Percentiles rank a stretch among this genome's conserved stretches.
phyloP scores from a whole-genome alignment of 179 eudicot species.

The Nepenthes alata region DNA sequence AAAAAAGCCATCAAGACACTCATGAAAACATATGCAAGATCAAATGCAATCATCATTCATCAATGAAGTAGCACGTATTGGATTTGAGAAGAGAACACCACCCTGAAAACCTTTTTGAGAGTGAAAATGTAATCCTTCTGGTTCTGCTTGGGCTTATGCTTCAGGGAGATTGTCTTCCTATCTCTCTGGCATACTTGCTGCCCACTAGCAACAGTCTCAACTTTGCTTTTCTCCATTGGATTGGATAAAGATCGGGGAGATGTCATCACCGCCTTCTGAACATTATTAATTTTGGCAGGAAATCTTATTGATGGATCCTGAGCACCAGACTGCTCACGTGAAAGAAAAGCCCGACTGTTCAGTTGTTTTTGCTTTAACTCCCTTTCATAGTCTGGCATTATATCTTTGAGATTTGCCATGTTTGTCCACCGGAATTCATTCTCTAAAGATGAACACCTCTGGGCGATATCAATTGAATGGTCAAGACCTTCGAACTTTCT shows the following conservation, averaged over 20 bases:
- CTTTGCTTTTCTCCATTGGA: slow-evolving; percentile 13
- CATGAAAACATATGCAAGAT: neutral
- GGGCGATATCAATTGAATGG: slow-evolving; percentile 8
- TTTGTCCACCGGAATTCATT: neutral
- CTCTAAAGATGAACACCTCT: slow-evolving; percentile 3
- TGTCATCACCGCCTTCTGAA: slow-evolving; percentile 15
- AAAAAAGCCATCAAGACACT: neutral
- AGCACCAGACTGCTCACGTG: slow-evolving; percentile 9
- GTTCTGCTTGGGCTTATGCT: slow-evolving; percentile 27
- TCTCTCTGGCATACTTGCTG: slow-evolving; percentile 17
- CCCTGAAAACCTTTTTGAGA: slow-evolving; percentile 14
- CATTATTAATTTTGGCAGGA: slow-evolving; percentile 14
- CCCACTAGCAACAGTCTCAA: slow-evolving; percentile 10
- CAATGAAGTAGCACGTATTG: neutral
- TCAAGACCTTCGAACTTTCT: slow-evolving; percentile 9
- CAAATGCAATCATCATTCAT: neutral
- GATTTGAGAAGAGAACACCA: slow-evolving; percentile 22
- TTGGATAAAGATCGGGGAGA: slow-evolving; percentile 13
- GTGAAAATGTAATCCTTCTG: slow-evolving; percentile 9
- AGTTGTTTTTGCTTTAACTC: slow-evolving; percentile 8
- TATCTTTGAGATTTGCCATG: slow-evolving; percentile 1
- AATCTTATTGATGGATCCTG: slow-evolving; percentile 16
- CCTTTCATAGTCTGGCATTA: slow-evolving; percentile 1
- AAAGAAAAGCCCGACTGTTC: slow-evolving; percentile 11
- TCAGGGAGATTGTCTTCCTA: slow-evolving; percentile 13